Evolutionary conservation across 2,329 filamentous ascomycete species (phyloP), one percentile per base, ranked within the genome.

Genomic region (Monilinia aucupariae): DNA sequence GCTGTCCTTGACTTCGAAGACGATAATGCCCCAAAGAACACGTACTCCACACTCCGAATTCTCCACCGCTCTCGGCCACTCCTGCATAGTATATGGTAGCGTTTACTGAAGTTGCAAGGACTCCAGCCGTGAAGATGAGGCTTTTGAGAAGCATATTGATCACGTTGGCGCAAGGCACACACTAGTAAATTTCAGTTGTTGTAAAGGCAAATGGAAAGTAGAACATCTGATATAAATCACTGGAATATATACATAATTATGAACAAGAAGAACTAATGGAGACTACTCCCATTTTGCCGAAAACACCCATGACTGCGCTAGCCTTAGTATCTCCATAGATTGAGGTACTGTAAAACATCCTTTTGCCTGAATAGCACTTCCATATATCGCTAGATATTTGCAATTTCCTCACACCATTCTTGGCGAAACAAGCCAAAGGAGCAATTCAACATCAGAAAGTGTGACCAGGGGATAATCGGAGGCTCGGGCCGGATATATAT

Each of bases 41-140:
- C 65, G 22, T 66, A 70, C 76, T 78, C 68, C 74, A 80, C 2
- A 77, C 78, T 37, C 78, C 78, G 67, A 80, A 80, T 65, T 81
- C 78, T 49, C 78, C 78, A 62, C 78, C 73, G 8, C 77, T 79
- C 67, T 80, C 78, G 8, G 78, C 76, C 17, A 81, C 78, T 63
- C 78, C 78, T 22, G 78, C 78, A 67, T 79, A 80, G 68, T 75
- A 80, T 66, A 81, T 79, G 2, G 76, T 79, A 7, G 77, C 77
- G 13, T 27, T 37, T 15, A 47, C 50, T n/a, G 59, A 61, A 55
- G 59, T 47, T 1, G 41, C 15, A 4, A 61, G 34, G 30, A 54
- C 32, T 30, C 59, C 59, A 45, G 37, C 20, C 8, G 59, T 45
- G 10, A 50, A 10, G n/a, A 55, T 22, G 15, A 61, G 8, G 27